Evolutionary conservation across 441 rosid genomes (phyloP).

Genomic region (Euphorbia celastroides): DNA sequence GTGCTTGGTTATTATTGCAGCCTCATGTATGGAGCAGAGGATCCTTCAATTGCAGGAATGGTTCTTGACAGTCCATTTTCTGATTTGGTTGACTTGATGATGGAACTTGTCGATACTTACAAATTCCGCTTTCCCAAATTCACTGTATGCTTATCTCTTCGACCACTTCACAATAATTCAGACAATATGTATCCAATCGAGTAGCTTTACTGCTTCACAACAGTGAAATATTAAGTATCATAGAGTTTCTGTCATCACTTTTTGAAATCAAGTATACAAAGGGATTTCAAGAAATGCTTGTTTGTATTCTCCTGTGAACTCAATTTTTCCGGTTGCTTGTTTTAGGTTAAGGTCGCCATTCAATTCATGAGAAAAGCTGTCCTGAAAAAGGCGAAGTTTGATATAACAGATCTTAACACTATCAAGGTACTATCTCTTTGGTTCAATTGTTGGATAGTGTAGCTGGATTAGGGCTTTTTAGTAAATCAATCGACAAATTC

Average conservation of each 20-base stretch:
- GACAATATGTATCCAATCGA: too few species aligned
- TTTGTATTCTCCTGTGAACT: constrained; percentile 15
- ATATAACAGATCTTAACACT: constrained; percentile 73
- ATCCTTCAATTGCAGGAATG: constrained; percentile 95
- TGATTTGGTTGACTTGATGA: constrained; percentile 85
- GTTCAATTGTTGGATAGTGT: constrained; percentile 4
- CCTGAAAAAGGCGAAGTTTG: constrained; percentile 90
- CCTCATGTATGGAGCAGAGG: constrained; percentile 97
- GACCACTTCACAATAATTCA: constrained; percentile 1
- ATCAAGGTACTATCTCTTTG: constrained; percentile 55
- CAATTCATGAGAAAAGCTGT: constrained; percentile 82
- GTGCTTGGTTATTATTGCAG: too few species aligned
- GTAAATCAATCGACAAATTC: too few species aligned
- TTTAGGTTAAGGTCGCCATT: constrained; percentile 91
- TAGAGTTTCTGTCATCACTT: background rate
- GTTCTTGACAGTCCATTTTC: constrained; percentile 97
- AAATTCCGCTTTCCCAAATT: constrained; percentile 94
- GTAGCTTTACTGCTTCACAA: too few species aligned
- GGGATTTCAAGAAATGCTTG: background rate
- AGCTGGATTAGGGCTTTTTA: background rate
- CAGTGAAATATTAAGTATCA: background rate
- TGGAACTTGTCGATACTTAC: constrained; percentile 95
- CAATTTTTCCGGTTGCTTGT: constrained; percentile 19
- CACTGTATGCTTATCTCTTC: constrained; percentile 46
- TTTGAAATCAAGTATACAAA: background rate